Conservation (phyloP, 169 alveolate genomes). For the Toxoplasma gondii region DNA sequence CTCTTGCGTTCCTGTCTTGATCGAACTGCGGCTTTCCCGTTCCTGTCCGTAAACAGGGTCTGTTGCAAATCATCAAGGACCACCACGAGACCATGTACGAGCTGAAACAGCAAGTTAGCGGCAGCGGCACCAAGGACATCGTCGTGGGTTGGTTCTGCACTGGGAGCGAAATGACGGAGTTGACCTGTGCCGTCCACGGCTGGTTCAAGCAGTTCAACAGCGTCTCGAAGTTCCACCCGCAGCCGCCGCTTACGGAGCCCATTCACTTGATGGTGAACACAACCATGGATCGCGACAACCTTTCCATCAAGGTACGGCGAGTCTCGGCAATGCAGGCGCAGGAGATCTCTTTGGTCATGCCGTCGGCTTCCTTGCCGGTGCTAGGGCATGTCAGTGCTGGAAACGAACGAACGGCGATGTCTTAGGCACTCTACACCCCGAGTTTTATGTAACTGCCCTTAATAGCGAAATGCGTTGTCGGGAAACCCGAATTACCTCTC, state of each 20-base stretch:
- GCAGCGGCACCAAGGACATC: slow-evolving; percentile 88
- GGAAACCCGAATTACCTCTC: too few species aligned
- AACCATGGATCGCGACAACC: slow-evolving; percentile 84
- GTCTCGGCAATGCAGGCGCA: neutral
- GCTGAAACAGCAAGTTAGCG: slow-evolving; percentile 85
- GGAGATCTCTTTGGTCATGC: neutral
- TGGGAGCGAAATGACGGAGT: slow-evolving; percentile 88
- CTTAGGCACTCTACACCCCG: neutral
- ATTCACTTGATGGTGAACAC: slow-evolving; percentile 91
- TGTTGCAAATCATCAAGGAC: slow-evolving; percentile 90
- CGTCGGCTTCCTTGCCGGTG: neutral
- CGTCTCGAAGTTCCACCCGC: slow-evolving; percentile 88
- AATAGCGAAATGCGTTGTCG: too few species aligned
- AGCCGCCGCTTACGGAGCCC: slow-evolving; percentile 89
- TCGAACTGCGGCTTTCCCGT: neutral
- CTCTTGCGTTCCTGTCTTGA: too few species aligned
- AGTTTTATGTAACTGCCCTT: too few species aligned
- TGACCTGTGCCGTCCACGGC: slow-evolving; percentile 92
- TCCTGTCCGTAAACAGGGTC: slow-evolving; percentile 74
- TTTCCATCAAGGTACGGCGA: slow-evolving; percentile 82
- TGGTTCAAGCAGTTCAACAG: slow-evolving; percentile 90
- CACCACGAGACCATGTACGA: slow-evolving; percentile 92
- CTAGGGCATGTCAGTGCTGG: neutral
- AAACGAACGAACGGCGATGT: neutral
- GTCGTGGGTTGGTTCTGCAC: slow-evolving; percentile 91